Evolutionary conservation across 495 filamentous ascomycete genomes (phyloP), one percentile per base, ranked within the genome.

Genomic region (Lasiosphaeriaceae sp.): DNA sequence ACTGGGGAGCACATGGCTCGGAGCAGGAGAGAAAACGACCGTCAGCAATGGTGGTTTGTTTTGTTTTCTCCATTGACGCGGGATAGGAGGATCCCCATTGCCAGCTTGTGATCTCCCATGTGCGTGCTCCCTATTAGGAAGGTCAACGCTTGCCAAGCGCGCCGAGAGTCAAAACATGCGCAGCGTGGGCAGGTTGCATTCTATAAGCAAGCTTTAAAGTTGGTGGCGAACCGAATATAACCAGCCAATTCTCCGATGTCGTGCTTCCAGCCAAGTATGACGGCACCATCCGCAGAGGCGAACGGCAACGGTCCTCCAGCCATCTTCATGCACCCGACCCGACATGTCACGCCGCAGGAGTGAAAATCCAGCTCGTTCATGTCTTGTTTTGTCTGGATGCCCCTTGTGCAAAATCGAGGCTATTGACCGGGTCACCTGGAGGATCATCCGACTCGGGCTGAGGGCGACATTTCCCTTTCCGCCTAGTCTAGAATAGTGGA

Each of bases 251-350:
- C 45, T 43, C 56, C 65, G 60, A 70, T 70, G 67, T 70, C 67
- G 67, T 70, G 65, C 67, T 70, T 54, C 21, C 31, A 44, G 60
- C 65, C 65, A 66, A 70, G 67, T 34, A 70, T 70, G 56, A 57
- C 65, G 62, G 62, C 21, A 65, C 53, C 45, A 55, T 44, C 57
- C 58, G 59, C 55, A 50, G 31, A 8, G 24, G 17, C 50, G 29
- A 50, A 45, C 34, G 37, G 2, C 17, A 9, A 17, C 26, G 26
- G 37, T 45, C 21, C 16, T 22, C 48, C 11, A 46, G 14, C 7
- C 37, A 37, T 19, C 14, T n/a, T n/a, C n/a, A n/a, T n/a, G n/a
- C n/a, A n/a, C n/a, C n/a, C n/a, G 26, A 31, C 26, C 26, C 26
- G 26, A n/a, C 23, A 9, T 54, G 24, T 20, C 46, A 48, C 23